Evolutionary conservation across 305 asterid species (phyloP), one percentile per base, ranked within the genome.

Genomic region (Fraxinus sp.): DNA sequence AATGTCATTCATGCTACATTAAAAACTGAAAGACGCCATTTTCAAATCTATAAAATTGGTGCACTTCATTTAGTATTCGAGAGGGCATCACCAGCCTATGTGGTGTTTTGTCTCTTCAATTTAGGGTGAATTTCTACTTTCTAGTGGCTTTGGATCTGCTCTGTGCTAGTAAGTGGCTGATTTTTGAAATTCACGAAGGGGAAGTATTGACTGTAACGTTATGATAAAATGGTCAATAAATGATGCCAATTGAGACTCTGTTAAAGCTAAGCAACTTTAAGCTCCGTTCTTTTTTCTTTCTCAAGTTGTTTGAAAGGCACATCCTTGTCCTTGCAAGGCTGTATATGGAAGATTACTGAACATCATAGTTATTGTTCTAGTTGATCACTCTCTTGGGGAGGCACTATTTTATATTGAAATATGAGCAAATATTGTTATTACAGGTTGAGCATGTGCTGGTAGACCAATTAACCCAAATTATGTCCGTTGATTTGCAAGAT

Each of bases 381-480:
- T 78, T 83, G 74, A 79, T 83, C 68, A 37, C 52, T 18, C 37
- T 35, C 37, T 35, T 37, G 68, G n/a, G 24, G 24, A 78, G 83
- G 68, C 79, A 74, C 78, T 84, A 46, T 39, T 82, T 75, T 71
- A 13, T 75, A 79, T 55, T 78, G 81, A 80, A 78, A 79, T 80
- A 59, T 87, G 86, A 79, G 32, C 59, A 33, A 16, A 81, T 87
- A 46, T 81, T 72, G 71, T 77, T 30, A 79, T 84, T 89, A 84
- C 93, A 96, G 99, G 98, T 94, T 77, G 99, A 96, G 86, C 99
- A 96, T 89, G 98, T 94, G 81, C 96, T 96, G 20, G 93, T 96
- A 77, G 98, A 93, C 85, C 98, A 98, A 16, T 83, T 96, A 86
- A 86, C 92, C 85, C 96, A 94, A 80, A 93, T 96, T 88, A 83